These are phyloP conservation scores for Lepidium didymum DNA, from an alignment of 345 rosid genomes.

Conservation along the genomic window DNA sequence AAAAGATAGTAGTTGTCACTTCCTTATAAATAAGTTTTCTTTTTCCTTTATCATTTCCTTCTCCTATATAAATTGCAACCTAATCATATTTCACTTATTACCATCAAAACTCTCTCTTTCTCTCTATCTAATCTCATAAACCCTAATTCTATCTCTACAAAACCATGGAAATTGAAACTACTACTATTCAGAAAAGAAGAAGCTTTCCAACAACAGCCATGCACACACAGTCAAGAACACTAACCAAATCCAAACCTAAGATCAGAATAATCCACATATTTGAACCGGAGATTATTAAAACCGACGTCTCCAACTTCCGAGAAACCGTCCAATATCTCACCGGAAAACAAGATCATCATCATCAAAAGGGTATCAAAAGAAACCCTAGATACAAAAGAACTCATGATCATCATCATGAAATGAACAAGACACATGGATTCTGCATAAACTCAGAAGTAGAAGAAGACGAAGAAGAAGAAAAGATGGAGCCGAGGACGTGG, in stretches of 20 bases:
- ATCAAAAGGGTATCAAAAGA: constrained; percentile 23
- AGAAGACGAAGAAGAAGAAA: constrained; percentile 1
- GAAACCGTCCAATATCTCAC: constrained; percentile 80
- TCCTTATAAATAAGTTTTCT: background rate
- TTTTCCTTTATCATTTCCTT: background rate
- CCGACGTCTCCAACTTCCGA: constrained; percentile 71
- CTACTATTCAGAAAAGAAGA: constrained; percentile 23
- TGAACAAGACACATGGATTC: background rate
- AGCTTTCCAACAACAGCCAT: constrained; percentile 30
- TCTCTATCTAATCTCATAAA: background rate
- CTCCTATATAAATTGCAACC: constrained; percentile 3
- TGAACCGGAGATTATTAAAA: constrained; percentile 87
- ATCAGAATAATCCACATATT: constrained; percentile 71
- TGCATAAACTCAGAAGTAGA: constrained; percentile 10
- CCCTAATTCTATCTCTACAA: background rate
- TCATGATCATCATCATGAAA: background rate
- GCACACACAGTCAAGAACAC: constrained; percentile 36
- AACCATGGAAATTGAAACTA: constrained; percentile 29
- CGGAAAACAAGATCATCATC: constrained; percentile 47
- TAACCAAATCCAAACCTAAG: constrained; percentile 62
- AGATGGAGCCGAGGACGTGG: constrained; percentile 9
- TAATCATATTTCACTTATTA: background rate
- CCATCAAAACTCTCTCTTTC: constrained; percentile 31
- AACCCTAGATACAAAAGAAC: constrained; percentile 5
- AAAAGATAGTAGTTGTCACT: background rate